These are phyloP conservation scores for Tulasnella sp. DNA, from an alignment of 768 basidiomycete genomes.

Conservation along the genomic window DNA sequence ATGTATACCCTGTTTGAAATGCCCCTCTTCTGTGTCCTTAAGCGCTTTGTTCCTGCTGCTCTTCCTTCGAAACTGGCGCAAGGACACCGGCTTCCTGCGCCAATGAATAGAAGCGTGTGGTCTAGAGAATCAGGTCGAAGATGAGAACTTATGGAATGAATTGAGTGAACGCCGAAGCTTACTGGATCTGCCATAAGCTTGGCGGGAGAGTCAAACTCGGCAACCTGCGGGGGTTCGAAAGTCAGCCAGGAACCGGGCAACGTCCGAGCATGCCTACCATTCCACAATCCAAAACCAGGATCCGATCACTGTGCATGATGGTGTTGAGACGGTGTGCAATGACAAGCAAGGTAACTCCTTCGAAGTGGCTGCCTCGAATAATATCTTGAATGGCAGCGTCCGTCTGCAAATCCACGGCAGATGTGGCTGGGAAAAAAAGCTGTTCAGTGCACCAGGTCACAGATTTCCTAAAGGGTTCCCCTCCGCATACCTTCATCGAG, in stretches of 20 bases:
- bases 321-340: constrained; percentile 70
- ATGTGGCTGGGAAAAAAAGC: constrained; percentile 45
- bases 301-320: constrained; percentile 67
- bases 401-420: constrained; percentile 83
- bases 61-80: background rate
- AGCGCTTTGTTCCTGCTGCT: background rate
- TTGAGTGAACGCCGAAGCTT: background rate
- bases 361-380: constrained; percentile 67
- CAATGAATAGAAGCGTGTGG: constrained; percentile 17
- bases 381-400: constrained; percentile 83
- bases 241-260: background rate
- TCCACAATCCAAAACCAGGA: constrained; percentile 77
- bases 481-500: constrained; percentile 67
- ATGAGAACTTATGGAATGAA: background rate
- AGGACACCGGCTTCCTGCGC: constrained; percentile 16
- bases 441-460: constrained; percentile 3
- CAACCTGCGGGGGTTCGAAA: constrained; percentile 31
- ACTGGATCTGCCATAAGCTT: constrained; percentile 44
- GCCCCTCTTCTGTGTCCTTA: background rate
- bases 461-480: background rate
- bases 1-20: background rate
- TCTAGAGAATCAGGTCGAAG: background rate
- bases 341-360: constrained; percentile 69
- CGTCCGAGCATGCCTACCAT: constrained; percentile 30
- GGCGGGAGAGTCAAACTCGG: constrained; percentile 70